Evolutionary conservation across 2,329 filamentous ascomycete species (phyloP).

Genomic region (Calonectria pteridis): DNA sequence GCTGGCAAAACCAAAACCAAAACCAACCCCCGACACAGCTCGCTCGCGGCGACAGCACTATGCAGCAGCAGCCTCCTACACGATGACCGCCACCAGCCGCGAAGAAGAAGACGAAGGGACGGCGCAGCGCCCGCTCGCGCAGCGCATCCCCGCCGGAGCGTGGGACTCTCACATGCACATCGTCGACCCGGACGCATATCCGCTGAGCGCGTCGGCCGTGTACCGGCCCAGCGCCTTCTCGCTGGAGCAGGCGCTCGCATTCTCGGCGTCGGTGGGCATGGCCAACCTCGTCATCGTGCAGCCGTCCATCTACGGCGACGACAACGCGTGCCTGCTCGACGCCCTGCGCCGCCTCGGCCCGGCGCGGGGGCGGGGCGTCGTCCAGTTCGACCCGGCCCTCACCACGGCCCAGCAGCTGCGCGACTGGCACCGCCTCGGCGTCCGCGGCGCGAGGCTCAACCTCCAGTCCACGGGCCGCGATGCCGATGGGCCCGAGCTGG

Average conservation of each 20-base stretch:
- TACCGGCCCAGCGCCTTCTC: constrained; percentile 65
- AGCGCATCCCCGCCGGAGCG: constrained; percentile 56
- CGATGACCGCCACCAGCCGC: constrained; percentile 12
- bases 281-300: constrained; percentile 70
- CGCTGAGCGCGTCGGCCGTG: constrained; percentile 59
- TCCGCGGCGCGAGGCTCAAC: constrained; percentile 71
- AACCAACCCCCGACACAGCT: not conserved
- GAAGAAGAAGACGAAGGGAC: not conserved
- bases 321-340: constrained; percentile 71
- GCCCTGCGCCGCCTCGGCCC: constrained; percentile 64
- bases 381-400: constrained; percentile 64
- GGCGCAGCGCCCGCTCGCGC: constrained; percentile 16
- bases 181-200: constrained; percentile 64
- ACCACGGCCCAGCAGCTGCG: constrained; percentile 54
- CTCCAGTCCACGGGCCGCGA: constrained; percentile 64
- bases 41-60: not conserved
- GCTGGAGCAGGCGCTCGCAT: constrained; percentile 62
- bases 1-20: not conserved
- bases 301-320: constrained; percentile 71
- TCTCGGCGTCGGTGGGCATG: constrained; percentile 64
- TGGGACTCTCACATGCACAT: constrained; percentile 77
- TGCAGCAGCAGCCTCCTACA: constrained; percentile 10
- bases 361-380: constrained; percentile 64
- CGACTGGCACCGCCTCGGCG: constrained; percentile 68
- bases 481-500: constrained; percentile 56